phyloP scores from a whole-genome alignment of 108 stramenopile species.

The Cyclostephanos tholiformis region DNA sequence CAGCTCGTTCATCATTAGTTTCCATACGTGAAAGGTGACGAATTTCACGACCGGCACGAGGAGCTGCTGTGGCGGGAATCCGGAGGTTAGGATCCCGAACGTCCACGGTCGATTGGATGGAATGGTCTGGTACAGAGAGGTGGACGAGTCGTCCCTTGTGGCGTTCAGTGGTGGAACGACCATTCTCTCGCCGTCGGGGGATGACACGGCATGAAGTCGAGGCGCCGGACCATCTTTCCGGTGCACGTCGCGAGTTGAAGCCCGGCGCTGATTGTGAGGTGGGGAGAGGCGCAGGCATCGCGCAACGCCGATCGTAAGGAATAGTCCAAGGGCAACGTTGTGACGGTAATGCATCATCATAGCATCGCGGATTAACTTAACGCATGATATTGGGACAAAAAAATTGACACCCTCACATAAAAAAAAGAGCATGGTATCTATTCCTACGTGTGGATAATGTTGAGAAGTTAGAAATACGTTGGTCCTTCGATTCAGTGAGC shows the following conservation, averaged over 20 bases:
- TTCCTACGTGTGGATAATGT: no score
- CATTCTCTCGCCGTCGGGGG: not conserved
- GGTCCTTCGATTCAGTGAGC: no score
- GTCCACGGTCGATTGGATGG: constrained; percentile 49
- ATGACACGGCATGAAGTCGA: no score
- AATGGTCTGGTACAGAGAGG: constrained; percentile 26
- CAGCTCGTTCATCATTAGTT: constrained; percentile 54
- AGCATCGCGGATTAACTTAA: no score
- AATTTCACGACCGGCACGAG: constrained; percentile 55
- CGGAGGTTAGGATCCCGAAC: constrained; percentile 52
- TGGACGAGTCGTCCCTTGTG: not conserved
- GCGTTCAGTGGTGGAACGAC: not conserved
- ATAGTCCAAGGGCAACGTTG: not conserved
- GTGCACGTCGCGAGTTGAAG: not conserved
- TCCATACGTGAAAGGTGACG: constrained; percentile 55
- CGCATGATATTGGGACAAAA: no score
- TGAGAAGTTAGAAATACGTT: no score
- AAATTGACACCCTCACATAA: no score
- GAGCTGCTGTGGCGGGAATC: constrained; percentile 55
- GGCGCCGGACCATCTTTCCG: not conserved
- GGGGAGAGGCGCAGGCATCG: not conserved
- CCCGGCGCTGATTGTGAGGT: not conserved
- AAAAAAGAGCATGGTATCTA: no score
- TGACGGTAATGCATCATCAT: not conserved
- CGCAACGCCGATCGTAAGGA: not conserved